A percentile compares a stretch with the other conserved stretches of the same genome.
Conservation (phyloP, 306 rosid species). For the Senna tora region DNA sequence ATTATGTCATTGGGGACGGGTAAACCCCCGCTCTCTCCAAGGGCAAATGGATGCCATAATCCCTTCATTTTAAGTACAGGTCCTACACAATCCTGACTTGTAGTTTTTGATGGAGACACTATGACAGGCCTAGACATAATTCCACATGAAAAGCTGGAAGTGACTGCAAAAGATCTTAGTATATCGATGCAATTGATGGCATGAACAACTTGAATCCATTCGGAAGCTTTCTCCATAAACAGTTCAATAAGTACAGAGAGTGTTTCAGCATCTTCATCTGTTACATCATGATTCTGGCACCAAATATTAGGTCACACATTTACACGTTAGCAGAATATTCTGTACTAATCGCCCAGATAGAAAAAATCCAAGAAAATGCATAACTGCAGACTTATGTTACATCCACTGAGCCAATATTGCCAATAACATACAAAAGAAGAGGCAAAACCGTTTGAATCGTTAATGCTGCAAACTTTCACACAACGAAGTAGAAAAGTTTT, state of each 20-base stretch:
- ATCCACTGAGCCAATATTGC: conserved; percentile 1
- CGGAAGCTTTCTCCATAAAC: conserved; percentile 69
- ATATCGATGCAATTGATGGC: conserved; percentile 89
- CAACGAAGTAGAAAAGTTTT: conserved; percentile 3
- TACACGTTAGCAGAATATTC: conserved; percentile 23
- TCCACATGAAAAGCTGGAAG: conserved; percentile 71
- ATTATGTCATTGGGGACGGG: conserved; percentile 88
- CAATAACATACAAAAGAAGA: background rate
- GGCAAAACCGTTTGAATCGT: conserved; percentile 9
- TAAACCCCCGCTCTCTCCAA: conserved; percentile 68
- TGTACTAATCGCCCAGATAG: conserved; percentile 8
- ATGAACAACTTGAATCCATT: conserved; percentile 73
- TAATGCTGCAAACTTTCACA: conserved; percentile 12
- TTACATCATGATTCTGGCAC: conserved; percentile 76
- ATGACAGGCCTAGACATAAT: conserved; percentile 84
- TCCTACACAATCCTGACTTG: conserved; percentile 43
- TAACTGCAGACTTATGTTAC: conserved; percentile 2
- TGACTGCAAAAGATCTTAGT: conserved; percentile 80
- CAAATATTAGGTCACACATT: conserved; percentile 40
- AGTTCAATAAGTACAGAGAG: conserved; percentile 74
- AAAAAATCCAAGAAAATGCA: background rate
- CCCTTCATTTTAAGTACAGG: conserved; percentile 72
- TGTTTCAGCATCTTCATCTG: conserved; percentile 80
- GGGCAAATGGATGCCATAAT: conserved; percentile 95
- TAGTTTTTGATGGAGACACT: conserved; percentile 50